Conservation (phyloP, 306 rosid genomes). For the Prunus armeniaca region DNA sequence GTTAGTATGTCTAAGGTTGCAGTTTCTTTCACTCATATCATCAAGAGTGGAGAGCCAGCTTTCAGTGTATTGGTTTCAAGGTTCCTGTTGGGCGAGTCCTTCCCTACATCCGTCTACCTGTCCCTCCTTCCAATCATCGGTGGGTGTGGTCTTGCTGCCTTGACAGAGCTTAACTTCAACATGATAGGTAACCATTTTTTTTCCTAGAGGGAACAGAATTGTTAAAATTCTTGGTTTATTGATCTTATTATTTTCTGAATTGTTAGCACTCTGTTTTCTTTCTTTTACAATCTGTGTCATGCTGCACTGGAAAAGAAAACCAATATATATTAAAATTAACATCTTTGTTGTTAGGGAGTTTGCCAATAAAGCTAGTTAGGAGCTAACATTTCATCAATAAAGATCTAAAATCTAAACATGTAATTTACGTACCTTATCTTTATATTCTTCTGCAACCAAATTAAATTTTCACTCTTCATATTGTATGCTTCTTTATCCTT, state of each 20-base stretch:
- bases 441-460: background rate
- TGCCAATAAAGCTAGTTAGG: background rate
- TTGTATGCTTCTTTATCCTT: background rate
- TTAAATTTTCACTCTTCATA: background rate
- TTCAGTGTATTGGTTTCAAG: constrained; percentile 92
- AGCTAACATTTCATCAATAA: background rate
- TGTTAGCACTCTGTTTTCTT: background rate
- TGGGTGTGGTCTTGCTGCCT: constrained; percentile 95
- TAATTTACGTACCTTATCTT: background rate
- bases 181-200: constrained; percentile 63
- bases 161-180: constrained; percentile 97
- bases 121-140: constrained; percentile 96
- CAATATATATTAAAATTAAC: background rate
- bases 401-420: background rate
- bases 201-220: background rate
- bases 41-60: constrained; percentile 99
- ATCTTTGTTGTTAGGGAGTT: background rate
- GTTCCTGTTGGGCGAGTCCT: constrained; percentile 82
- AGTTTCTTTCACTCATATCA: constrained; percentile 95
- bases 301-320: background rate
- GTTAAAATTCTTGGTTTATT: background rate
- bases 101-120: constrained; percentile 74
- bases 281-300: background rate
- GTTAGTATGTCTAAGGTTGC: constrained; percentile 99
- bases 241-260: background rate